Base-by-base conservation (phyloP, 495 filamentous ascomycete genomes). In the Hypoxylon lienhwacheense region DNA sequence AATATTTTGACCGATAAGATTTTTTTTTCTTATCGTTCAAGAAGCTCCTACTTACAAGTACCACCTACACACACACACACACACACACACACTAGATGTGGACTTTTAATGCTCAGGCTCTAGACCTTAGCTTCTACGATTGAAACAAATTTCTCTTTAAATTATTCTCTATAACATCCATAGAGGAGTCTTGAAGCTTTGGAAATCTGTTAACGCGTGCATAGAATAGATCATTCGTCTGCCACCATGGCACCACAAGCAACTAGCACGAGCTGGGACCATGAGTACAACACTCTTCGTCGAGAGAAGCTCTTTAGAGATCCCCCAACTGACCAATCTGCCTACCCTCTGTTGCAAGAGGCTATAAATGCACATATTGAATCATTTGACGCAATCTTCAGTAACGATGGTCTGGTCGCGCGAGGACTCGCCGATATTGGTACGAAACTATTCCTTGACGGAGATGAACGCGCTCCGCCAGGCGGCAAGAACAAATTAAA, bases 371-470 rank as follows among this genome's bases (percentile, higher is more conserved):
- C 93, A 24, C 93, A 98, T 68, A 84, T 96, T 66, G 84, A 96
- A 55, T 92, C 93, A 6, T 97, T 97, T 83, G 95, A 98, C 76
- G 86, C 88, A n/a, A 74, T 96, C 29, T 90, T 96, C 63, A 84
- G 84, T 10, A 74, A 73, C 61, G 64, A 71, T 52, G 79, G 73
- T 56, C 78, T 95, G 17, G 71, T 98, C 33, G 85, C 89, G 41
- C 82, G 85, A 16, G 90, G 81, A 8, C 61, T 97, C 45, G 81
- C 81, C 64, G 93, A 98, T 64, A 96, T 97, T 65, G 93, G 93
- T 47, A 88, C 84, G 52, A 93, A 90, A 73, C 80, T 80, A 1
- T 91, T 89, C 67, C 78, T 96, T 25, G 91, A 97, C 70, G 90
- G 89, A 36, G 82, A 87, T 39, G 73, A 73, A 14, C 66, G 81